Percentiles rank a stretch among this genome's conserved stretches.
These are phyloP conservation scores for Colletotrichum gloeosporioides DNA, from an alignment of 2,329 filamentous ascomycete species.

Conservation along the genomic window DNA sequence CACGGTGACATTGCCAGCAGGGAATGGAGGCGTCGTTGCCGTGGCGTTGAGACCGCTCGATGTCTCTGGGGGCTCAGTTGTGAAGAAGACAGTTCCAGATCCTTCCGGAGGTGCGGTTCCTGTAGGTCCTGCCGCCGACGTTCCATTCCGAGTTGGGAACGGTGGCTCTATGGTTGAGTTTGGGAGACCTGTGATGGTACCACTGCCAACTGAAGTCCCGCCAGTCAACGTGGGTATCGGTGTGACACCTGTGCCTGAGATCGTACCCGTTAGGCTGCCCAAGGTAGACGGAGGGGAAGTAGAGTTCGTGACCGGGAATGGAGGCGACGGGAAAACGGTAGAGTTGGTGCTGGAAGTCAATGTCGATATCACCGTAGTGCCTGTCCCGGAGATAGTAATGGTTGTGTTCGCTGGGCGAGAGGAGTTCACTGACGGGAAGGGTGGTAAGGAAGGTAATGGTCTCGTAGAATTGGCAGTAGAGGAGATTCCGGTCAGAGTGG, in stretches of 20 bases:
- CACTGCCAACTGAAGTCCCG: background rate
- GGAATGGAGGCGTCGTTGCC: background rate
- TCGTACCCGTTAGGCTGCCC: background rate
- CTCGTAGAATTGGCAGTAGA: background rate
- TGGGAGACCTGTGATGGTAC: background rate
- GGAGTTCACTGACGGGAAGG: background rate
- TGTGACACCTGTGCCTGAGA: background rate
- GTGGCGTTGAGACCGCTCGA: background rate
- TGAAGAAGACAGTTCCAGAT: background rate
- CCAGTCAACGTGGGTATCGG: background rate
- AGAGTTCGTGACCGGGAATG: background rate
- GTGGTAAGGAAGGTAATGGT: background rate
- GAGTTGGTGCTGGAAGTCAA: background rate
- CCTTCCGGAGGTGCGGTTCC: background rate
- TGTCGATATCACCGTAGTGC: background rate
- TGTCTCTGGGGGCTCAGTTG: background rate
- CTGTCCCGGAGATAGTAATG: background rate
- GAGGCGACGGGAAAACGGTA: background rate
- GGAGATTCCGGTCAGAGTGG: accelerated
- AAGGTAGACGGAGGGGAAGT: background rate
- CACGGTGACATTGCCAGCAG: background rate
- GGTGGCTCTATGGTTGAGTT: background rate
- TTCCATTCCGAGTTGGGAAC: background rate
- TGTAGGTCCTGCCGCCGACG: background rate
- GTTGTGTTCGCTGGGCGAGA: background rate